Evolutionary conservation across 768 basidiomycete genomes (phyloP).

Genomic region (Pleurotus pulmonarius): DNA sequence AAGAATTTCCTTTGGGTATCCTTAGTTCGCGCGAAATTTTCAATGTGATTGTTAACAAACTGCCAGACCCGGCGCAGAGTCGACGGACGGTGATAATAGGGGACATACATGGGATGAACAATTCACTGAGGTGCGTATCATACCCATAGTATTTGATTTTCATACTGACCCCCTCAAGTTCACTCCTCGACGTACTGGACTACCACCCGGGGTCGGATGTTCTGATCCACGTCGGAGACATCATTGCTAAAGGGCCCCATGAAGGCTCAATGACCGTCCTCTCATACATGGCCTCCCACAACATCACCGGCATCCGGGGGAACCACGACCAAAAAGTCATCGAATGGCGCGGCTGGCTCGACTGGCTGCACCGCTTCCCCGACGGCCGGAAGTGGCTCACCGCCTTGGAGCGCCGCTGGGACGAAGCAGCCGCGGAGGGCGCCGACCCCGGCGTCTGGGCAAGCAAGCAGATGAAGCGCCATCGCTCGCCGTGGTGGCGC

Average conservation of each 20-base stretch:
- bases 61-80: slow-evolving; percentile 39
- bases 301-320: slow-evolving; percentile 80
- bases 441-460: slow-evolving; percentile 40
- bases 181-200: slow-evolving; percentile 56
- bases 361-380: slow-evolving; percentile 60
- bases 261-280: slow-evolving; percentile 61
- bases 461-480: slow-evolving; percentile 23
- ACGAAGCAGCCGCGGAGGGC: slow-evolving; percentile 22
- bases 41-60: neutral
- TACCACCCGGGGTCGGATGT: slow-evolving; percentile 62
- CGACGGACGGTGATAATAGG: slow-evolving; percentile 75
- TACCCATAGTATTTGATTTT: neutral
- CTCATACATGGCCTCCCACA: slow-evolving; percentile 56
- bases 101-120: slow-evolving; percentile 83
- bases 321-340: slow-evolving; percentile 93
- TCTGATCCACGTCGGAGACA: slow-evolving; percentile 82
- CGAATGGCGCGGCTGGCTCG: slow-evolving; percentile 86
- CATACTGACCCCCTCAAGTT: slow-evolving; percentile 29
- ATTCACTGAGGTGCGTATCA: slow-evolving; percentile 56
- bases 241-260: slow-evolving; percentile 66
- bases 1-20: slow-evolving; percentile 56
- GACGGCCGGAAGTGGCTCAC: slow-evolving; percentile 55
- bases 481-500: slow-evolving; percentile 38
- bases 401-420: slow-evolving; percentile 43
- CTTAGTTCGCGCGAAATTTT: neutral